Conservation (phyloP, 345 rosid genomes). For the Ceriops zippeliana region DNA sequence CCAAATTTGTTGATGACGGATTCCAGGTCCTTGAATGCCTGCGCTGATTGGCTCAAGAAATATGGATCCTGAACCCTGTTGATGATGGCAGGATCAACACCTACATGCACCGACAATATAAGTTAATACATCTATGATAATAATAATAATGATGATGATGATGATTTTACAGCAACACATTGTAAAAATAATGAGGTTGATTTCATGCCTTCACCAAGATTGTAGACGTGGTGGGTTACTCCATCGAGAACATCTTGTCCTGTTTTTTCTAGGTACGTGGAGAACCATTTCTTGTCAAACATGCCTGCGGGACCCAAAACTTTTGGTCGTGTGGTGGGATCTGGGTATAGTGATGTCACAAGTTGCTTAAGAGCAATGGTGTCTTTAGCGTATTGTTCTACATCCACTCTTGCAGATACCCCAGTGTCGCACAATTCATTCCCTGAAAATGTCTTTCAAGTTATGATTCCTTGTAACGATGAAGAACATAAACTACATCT, state of each 20-base stretch:
- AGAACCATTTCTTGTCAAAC: constrained; percentile 55
- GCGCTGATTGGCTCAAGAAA: constrained; percentile 38
- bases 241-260: constrained; percentile 50
- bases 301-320: constrained; percentile 57
- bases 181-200: background rate
- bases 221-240: constrained; percentile 58
- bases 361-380: constrained; percentile 27
- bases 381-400: constrained; percentile 43
- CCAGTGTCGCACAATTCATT: constrained; percentile 54
- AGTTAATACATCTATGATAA: no score
- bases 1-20: constrained; percentile 26
- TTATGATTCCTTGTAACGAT: background rate
- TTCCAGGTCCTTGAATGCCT: constrained; percentile 38
- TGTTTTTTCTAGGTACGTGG: constrained; percentile 28
- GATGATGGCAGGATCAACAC: constrained; percentile 41
- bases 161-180: background rate
- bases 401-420: constrained; percentile 38
- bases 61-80: constrained; percentile 51
- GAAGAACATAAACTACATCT: no score
- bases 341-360: constrained; percentile 32
- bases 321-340: constrained; percentile 34
- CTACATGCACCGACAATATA: constrained; percentile 12
- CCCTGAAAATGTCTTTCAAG: constrained; percentile 23
- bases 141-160: no score
- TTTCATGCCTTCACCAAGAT: constrained; percentile 48